Evolutionary conservation across 805 yeast genomes (phyloP), one percentile per base, ranked within the genome.

Genomic region (Myxozyma nipponensis): DNA sequence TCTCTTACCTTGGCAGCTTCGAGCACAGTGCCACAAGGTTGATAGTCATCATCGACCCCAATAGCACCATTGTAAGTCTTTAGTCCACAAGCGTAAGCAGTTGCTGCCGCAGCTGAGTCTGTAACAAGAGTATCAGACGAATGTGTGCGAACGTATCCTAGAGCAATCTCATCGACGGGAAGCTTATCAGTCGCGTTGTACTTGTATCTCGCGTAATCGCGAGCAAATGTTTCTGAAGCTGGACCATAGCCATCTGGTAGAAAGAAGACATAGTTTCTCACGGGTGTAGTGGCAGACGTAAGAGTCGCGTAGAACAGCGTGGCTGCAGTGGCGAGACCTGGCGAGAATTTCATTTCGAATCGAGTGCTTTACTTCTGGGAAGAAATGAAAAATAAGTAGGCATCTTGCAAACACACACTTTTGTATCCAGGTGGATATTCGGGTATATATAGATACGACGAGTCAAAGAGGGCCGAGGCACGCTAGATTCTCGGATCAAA

Each of bases 61-160:
- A 90, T 85, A 10, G 95, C 96, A 15, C 95, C 93, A 66, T 90
- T 90, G 69, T 86, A 88, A 3, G 89, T 72, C 71, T 90, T 90
- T 61, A 81, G 63, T 4, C 82, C 91, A 67, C 96, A 87, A 0
- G 95, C 75, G 63, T 89, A 90, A 1, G 95, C 96, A 13, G 96
- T 88, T 15, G 96, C 98, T 15, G 96, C 97, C 1, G 98, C 98
- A 9, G 98, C 98, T 25, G 95, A 86, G 66, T 90, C 98, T 0
- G 98, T 90, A 52, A 90, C 79, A 61, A 86, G 72, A 1, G 95
- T 84, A 56, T 75, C 72, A 23, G 80, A 78, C 17, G 95, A 85
- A 54, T 89, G 75, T 0, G 98, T 90, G 59, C 97, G 77, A 6
- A 95, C 84, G 22, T 85, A 76, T 24, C 98, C 98, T 46, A 89